phyloP scores from a whole-genome alignment of 1,284 basidiomycete species.

The Malassezia dermatis region DNA sequence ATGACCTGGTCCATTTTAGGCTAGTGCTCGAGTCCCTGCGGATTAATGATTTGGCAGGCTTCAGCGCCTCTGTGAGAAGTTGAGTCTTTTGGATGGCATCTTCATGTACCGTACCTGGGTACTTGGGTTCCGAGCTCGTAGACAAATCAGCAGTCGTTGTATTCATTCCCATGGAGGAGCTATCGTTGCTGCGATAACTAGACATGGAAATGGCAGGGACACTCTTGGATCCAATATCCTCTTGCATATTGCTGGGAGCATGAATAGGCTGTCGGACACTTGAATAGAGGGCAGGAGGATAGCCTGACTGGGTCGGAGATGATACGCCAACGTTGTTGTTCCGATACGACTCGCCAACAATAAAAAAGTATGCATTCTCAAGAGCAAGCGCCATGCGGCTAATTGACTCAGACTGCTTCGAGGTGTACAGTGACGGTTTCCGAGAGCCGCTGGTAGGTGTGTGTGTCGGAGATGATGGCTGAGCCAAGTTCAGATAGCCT shows the following conservation, averaged over 20 bases:
- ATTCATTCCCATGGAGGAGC: not conserved
- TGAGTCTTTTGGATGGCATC: conserved; percentile 8
- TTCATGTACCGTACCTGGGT: not conserved
- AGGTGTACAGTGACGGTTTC: conserved; percentile 6
- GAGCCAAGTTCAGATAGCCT: not conserved
- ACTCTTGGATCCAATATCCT: not conserved
- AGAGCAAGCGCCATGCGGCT: conserved; percentile 8
- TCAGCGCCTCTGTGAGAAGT: conserved; percentile 10
- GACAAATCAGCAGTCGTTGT: not conserved
- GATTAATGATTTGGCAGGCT: not conserved
- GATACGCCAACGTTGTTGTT: not conserved
- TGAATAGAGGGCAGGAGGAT: not conserved
- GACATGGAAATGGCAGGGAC: not conserved
- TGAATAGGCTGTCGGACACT: not conserved
- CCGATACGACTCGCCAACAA: not conserved
- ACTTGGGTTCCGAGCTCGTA: not conserved
- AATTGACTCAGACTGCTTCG: conserved; percentile 5
- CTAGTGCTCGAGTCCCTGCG: conserved; percentile 2
- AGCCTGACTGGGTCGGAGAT: not conserved
- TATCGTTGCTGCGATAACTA: not conserved
- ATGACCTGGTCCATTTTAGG: conserved; percentile 11
- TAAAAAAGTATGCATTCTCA: conserved; percentile 10
- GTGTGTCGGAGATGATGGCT: not conserved
- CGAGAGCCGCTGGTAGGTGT: not conserved
- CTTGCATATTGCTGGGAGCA: not conserved